A percentile compares a stretch with the other conserved stretches of the same genome.
phyloP scores from a whole-genome alignment of 345 rosid species.

The Cardamine chenopodiifolia region DNA sequence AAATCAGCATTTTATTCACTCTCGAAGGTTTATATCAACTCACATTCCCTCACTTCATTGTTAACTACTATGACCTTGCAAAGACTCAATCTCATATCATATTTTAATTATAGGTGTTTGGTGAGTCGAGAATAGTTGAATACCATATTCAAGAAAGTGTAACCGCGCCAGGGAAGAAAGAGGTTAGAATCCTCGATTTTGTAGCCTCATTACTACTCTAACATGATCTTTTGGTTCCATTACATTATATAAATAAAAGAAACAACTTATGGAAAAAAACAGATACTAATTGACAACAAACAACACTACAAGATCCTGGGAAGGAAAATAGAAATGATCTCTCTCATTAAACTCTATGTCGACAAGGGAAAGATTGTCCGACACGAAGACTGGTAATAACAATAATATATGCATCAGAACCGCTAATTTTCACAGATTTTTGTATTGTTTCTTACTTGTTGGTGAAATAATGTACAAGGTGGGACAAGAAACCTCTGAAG shows the following conservation, averaged over 20 bases:
- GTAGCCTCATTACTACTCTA: not conserved
- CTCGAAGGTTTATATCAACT: conserved; percentile 54
- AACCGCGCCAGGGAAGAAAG: conserved; percentile 55
- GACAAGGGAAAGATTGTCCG: conserved; percentile 80
- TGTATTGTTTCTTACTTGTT: not conserved
- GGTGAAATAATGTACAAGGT: conserved; percentile 49
- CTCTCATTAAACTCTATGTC: conserved; percentile 71
- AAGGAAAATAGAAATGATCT: conserved; percentile 67
- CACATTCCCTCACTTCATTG: not conserved
- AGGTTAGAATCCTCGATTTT: conserved; percentile 50
- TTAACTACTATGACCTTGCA: not conserved
- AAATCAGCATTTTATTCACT: conserved; percentile 90
- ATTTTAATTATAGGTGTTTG: conserved; percentile 58
- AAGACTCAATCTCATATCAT: not conserved
- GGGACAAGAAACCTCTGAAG: conserved; percentile 86
- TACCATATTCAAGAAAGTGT: conserved; percentile 59
- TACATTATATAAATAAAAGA: not conserved
- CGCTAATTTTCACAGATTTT: not conserved
- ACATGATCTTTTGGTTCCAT: not conserved
- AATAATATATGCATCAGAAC: not conserved
- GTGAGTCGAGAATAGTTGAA: conserved; percentile 74
- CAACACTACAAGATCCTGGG: conserved; percentile 82
- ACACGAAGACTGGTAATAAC: conserved; percentile 82
- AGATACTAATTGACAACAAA: conserved; percentile 83
- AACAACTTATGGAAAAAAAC: conserved; percentile 25